Base-by-base conservation (phyloP, 768 basidiomycete genomes). In the Chlorophyllum brunneum region DNA sequence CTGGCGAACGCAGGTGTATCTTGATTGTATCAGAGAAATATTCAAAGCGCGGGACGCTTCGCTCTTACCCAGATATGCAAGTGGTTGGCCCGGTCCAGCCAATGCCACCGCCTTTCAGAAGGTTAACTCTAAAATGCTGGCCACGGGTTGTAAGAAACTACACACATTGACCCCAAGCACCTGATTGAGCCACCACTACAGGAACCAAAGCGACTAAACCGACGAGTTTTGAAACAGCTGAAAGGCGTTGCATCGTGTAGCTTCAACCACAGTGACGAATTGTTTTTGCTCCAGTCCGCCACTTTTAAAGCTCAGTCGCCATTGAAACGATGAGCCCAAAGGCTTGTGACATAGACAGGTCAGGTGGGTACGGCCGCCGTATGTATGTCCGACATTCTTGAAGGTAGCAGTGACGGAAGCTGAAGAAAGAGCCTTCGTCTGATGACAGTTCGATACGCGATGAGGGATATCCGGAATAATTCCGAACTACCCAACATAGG, bases 51-150 rank as follows among this genome's bases (percentile, higher is more conserved):
- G 43, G 7, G 30, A 49, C 23, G 8, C 2, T n/a, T 27, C 33
- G 4, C 9, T 13, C 58, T 48, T 57, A 76, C 71, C 73, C 71
- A 23, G 70, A 50, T 37, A 67, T 69, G 38, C 78, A 78, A 9
- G 68, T 67, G 5, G 73, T 75, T 16, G 66, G 22, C 40, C 77
- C 76, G 5, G 71, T 67, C 72, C 73, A 77, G 15, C 66, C 65
- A 38, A 58, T 67, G 26, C 65, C 62, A 16, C 65, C 65, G 26
- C 65, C 65, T 66, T 23, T 1, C 29, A 4, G 23, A 47, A 6
- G 16, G 10, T 43, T 38, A 43, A 39, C 6, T 29, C 29, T 9
- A 30, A 45, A 10, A 24, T 20, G 7, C 3, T 9, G 29, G 9
- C 45, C 1, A 18, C 20, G 20, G 27, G 22, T 2, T 15, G 37